phyloP scores from a whole-genome alignment of 2,329 filamentous ascomycete species.

The Neofusicoccum cordaticola region DNA sequence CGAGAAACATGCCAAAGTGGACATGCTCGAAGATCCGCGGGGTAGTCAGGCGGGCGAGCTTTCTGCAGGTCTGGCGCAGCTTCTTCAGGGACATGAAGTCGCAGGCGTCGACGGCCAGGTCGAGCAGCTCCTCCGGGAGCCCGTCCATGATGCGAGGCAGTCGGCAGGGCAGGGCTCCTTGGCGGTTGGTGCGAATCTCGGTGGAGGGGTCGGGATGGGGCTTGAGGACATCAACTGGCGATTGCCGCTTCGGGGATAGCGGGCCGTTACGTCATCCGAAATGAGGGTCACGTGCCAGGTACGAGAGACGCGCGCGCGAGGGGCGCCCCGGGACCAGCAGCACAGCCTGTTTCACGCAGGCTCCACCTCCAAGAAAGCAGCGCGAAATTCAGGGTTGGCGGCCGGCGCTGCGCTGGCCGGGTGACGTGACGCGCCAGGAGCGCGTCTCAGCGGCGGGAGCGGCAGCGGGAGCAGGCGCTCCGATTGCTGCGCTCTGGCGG shows the following conservation, averaged over 20 bases:
- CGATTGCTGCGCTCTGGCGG: background rate
- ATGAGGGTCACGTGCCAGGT: slow-evolving; percentile 5
- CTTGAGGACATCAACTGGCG: background rate
- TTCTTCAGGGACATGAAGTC: slow-evolving; percentile 22
- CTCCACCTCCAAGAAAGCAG: background rate
- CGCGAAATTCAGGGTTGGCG: background rate
- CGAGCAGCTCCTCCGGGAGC: slow-evolving; percentile 28
- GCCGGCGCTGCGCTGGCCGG: background rate
- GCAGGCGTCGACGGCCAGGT: slow-evolving; percentile 23
- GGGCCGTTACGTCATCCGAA: background rate
- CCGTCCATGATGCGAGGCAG: slow-evolving; percentile 6
- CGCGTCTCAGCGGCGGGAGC: background rate
- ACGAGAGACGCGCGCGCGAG: background rate
- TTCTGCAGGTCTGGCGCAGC: slow-evolving; percentile 22
- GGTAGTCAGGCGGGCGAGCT: slow-evolving; percentile 20
- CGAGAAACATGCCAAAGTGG: slow-evolving; percentile 24
- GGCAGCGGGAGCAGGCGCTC: slow-evolving; percentile 5
- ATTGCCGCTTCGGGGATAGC: background rate
- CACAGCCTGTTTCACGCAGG: slow-evolving; percentile 6
- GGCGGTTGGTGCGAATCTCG: background rate
- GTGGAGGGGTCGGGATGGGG: background rate
- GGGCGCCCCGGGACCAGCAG: background rate
- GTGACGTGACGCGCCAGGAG: too few relatives aligned
- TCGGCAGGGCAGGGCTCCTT: background rate
- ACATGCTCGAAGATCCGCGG: slow-evolving; percentile 24